phyloP scores from a whole-genome alignment of 2,329 filamentous ascomycete genomes.

The Allantophomopsis cytisporea region DNA sequence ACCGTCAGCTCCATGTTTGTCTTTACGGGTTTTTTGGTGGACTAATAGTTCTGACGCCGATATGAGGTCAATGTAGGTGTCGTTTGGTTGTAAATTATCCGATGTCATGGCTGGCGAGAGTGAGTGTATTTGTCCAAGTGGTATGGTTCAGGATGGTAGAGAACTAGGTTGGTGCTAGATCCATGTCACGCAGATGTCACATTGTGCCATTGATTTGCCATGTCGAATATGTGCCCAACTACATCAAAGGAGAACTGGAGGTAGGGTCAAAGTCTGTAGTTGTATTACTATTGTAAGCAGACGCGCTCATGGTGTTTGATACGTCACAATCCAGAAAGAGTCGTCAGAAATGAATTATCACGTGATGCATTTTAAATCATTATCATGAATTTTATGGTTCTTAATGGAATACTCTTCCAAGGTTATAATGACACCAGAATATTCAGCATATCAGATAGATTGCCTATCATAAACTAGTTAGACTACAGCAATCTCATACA shows the following conservation, averaged over 20 bases:
- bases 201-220: too few species aligned
- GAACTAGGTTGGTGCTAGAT: background rate
- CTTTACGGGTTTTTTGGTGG: conserved; percentile 5
- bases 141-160: background rate
- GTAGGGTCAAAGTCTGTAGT: background rate
- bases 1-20: conserved; percentile 5
- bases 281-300: background rate
- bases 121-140: background rate
- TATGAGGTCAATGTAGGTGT: conserved; percentile 9
- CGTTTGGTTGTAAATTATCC: background rate
- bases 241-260: too few species aligned
- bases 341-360: background rate
- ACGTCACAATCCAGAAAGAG: background rate
- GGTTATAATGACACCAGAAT: background rate
- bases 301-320: background rate
- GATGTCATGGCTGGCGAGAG: background rate
- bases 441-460: background rate
- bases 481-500: background rate
- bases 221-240: too few species aligned
- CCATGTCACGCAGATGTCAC: background rate
- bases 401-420: too few species aligned
- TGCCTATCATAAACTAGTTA: background rate
- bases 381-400: too few species aligned
- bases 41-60: conserved; percentile 11
- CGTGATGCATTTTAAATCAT: background rate